Evolutionary conservation across 768 basidiomycete species (phyloP).

Genomic region (Hericium erinaceus): DNA sequence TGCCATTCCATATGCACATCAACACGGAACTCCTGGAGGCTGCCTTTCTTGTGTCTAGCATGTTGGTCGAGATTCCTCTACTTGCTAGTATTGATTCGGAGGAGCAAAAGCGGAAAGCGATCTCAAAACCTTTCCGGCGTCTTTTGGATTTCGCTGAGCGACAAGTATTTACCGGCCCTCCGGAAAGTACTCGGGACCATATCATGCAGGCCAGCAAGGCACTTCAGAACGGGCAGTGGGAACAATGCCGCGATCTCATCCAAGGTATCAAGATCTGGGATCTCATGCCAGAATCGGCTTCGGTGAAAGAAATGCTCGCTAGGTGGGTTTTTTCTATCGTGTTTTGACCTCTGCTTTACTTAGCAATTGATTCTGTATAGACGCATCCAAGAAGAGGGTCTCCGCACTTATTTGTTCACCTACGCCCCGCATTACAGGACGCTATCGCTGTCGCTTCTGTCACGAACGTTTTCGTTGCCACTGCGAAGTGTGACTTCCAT

Average conservation of each 20-base stretch:
- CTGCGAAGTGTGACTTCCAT: slow-evolving; percentile 77
- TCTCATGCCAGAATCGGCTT: slow-evolving; percentile 80
- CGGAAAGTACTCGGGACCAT: slow-evolving; percentile 97
- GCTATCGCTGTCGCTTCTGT: slow-evolving; percentile 79
- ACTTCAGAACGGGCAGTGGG: slow-evolving; percentile 94
- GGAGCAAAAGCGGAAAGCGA: slow-evolving; percentile 84
- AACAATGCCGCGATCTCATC: slow-evolving; percentile 86
- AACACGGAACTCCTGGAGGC: slow-evolving; percentile 97
- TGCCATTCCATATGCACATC: slow-evolving; percentile 99
- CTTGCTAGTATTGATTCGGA: slow-evolving; percentile 92
- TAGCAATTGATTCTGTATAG: slow-evolving; percentile 29
- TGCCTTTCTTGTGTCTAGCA: slow-evolving; percentile 95
- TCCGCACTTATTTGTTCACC: slow-evolving; percentile 97
- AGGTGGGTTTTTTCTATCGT: slow-evolving; percentile 43
- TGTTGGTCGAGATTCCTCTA: slow-evolving; percentile 95
- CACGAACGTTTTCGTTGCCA: slow-evolving; percentile 81
- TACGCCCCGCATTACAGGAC: slow-evolving; percentile 91
- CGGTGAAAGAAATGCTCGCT: slow-evolving; percentile 91
- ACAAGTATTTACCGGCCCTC: slow-evolving; percentile 95
- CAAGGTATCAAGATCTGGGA: slow-evolving; percentile 98
- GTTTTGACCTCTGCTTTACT: not conserved
- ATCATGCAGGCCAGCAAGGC: slow-evolving; percentile 99
- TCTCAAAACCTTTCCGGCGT: slow-evolving; percentile 95
- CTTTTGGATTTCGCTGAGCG: slow-evolving; percentile 94
- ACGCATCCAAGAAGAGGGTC: slow-evolving; percentile 95